Evolutionary conservation across 805 yeast species (phyloP), one percentile per base, ranked within the genome.

Genomic region (Ogataea glucozyma): DNA sequence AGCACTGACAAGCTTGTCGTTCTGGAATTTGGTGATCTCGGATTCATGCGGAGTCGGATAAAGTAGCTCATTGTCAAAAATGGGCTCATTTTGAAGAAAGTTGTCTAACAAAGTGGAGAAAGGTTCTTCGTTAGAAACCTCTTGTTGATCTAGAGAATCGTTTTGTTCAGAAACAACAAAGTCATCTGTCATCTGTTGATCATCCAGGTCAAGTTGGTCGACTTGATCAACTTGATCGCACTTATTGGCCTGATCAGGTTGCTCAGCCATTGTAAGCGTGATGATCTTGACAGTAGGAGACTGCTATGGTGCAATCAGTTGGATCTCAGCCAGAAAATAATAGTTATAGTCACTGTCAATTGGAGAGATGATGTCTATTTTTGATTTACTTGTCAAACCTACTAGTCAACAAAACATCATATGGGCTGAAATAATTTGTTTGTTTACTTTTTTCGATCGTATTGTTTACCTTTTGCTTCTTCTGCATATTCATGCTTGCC

Each of bases 41-140:
- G 65, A 58, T 38, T 60, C 61, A 19, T 41, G 46, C 2, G 69
- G 67, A 1, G 62, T 56, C 31, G 70, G 70, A 46, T 54, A 64
- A 12, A 65, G 38, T 14, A 61, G 38, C 17, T 51, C 57, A 39
- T 64, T 61, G 35, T 64, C 65, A 40, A 63, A 65, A 4, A 65
- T 54, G 10, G 66, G 66, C 48, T 63, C 67, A 36, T 63, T 63
- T 31, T 51, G 54, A 9, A 54, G 51, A 26, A 63, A 61, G 30
- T 61, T 63, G 35, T 50, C 50, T 31, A 63, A 38, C 10, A 63
- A 43, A 33, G 45, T 31, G 24, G 53, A 47, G 27, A 41, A 43
- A 10, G 32, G 4, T 12, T n/a, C 16, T n/a, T 30, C 32, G 10
- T 10, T 22, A 22, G 12, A n/a, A 6, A 31, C 16, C 18, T 17